Percentiles rank a stretch among this genome's conserved stretches.
phyloP scores from a whole-genome alignment of 2,329 filamentous ascomycete genomes.

The Dactylellina haptotyla region DNA sequence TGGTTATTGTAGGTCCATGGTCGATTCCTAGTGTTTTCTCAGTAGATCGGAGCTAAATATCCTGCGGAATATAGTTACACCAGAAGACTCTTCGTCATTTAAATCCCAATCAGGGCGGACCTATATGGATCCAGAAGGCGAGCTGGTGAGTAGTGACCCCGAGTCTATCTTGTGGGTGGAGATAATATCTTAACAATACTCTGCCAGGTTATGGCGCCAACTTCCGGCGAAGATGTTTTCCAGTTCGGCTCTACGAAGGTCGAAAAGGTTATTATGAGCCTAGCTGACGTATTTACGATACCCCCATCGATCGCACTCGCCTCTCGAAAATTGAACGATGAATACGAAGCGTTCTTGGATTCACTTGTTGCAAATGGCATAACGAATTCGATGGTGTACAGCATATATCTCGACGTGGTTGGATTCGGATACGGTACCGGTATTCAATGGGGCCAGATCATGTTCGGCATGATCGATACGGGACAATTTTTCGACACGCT shows the following conservation, averaged over 20 bases:
- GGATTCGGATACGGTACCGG: background rate
- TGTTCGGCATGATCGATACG: conserved; percentile 12
- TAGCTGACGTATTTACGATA: conserved; percentile 5
- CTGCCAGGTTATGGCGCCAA: background rate
- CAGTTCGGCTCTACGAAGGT: background rate
- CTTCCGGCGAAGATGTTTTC: conserved; percentile 11
- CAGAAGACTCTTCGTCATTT: conserved; percentile 10
- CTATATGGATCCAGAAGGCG: conserved; percentile 24
- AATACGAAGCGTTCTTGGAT: conserved; percentile 13
- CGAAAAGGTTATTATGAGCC: background rate
- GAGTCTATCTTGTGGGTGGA: background rate
- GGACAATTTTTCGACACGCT: conserved; percentile 4
- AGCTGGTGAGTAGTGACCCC: conserved; percentile 2
- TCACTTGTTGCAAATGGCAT: background rate
- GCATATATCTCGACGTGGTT: conserved; percentile 10
- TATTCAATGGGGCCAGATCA: background rate
- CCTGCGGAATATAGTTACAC: background rate
- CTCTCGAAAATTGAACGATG: background rate
- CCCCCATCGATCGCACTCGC: conserved; percentile 9
- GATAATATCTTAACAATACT: background rate
- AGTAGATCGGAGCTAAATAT: background rate
- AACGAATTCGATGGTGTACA: conserved; percentile 7
- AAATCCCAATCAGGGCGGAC: background rate
- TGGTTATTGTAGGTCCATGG: conserved; percentile 20
- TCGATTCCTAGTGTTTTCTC: no score